A percentile compares a stretch with the other conserved stretches of the same genome.
Evolutionary conservation across 805 yeast species (phyloP).

Genomic region (Diddensiella santjacobensis): DNA sequence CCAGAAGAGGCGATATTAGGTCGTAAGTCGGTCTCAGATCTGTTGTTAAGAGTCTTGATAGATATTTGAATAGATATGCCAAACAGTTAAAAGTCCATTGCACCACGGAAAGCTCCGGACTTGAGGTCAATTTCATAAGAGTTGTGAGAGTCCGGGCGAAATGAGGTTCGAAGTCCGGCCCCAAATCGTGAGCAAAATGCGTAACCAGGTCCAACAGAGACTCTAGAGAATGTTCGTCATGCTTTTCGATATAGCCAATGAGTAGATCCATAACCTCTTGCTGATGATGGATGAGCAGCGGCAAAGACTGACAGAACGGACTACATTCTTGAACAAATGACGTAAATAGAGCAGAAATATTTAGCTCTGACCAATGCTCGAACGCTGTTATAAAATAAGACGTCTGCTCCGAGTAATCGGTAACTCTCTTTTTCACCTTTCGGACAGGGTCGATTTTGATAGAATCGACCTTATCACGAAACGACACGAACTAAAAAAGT

Average conservation of each 20-base stretch:
- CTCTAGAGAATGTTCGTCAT: conserved; percentile 70
- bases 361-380: conserved; percentile 85
- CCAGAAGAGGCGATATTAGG: conserved; percentile 59
- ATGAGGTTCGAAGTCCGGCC: conserved; percentile 79
- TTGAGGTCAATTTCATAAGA: conserved; percentile 49
- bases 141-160: conserved; percentile 51
- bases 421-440: conserved; percentile 24
- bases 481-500: conserved; percentile 32
- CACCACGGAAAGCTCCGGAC: conserved; percentile 45
- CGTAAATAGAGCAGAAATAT: conserved; percentile 67
- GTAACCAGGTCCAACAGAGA: conserved; percentile 77
- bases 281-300: conserved; percentile 76
- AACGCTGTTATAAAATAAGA: conserved; percentile 78
- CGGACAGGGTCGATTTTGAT: conserved; percentile 73
- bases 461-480: conserved; percentile 78
- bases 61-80: conserved; percentile 86
- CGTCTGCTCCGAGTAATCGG: conserved; percentile 32
- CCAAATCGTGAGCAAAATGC: conserved; percentile 87
- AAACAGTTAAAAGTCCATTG: conserved; percentile 83
- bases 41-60: conserved; percentile 58
- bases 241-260: conserved; percentile 42
- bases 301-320: conserved; percentile 60
- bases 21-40: conserved; percentile 70
- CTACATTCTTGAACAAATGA: conserved; percentile 57
- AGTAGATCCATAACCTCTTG: conserved; percentile 54